phyloP scores from a whole-genome alignment of 1,284 basidiomycete species.

The Leccinum subspadiceum region DNA sequence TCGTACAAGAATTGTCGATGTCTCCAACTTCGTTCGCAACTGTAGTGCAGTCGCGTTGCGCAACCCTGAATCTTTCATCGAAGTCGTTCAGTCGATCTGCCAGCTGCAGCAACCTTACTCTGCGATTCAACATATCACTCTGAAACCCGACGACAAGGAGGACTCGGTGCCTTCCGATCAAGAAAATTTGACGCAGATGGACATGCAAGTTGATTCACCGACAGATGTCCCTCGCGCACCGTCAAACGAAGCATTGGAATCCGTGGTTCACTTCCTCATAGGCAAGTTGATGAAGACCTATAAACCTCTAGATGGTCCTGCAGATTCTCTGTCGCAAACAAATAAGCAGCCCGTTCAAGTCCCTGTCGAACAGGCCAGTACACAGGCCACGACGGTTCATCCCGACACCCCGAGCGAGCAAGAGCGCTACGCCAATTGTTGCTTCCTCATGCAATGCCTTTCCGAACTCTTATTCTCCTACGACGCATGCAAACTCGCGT shows the following conservation, averaged over 20 bases:
- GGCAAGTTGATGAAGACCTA: constrained; percentile 66
- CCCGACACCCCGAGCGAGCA: constrained; percentile 22
- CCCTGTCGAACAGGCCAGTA: constrained; percentile 16
- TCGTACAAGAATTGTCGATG: constrained; percentile 70
- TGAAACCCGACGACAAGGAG: constrained; percentile 44
- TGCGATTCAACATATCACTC: constrained; percentile 59
- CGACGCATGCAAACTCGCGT: constrained; percentile 84
- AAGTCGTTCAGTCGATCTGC: constrained; percentile 70
- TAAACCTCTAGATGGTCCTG: constrained; percentile 37
- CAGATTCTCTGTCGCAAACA: constrained; percentile 10
- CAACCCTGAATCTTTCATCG: constrained; percentile 77
- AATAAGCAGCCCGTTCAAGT: constrained; percentile 13
- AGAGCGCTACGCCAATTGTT: constrained; percentile 64
- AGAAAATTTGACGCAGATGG: constrained; percentile 31
- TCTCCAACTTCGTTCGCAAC: constrained; percentile 72
- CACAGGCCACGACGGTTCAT: constrained; percentile 11
- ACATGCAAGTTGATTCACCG: constrained; percentile 70
- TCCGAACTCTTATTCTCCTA: constrained; percentile 95
- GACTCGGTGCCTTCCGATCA: constrained; percentile 15
- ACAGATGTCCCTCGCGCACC: constrained; percentile 25
- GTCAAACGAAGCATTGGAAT: constrained; percentile 55
- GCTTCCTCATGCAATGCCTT: constrained; percentile 89
- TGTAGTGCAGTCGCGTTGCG: constrained; percentile 83
- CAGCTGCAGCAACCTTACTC: constrained; percentile 69
- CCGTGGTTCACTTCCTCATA: constrained; percentile 71